A percentile compares a stretch with the other conserved stretches of the same genome.
Conservation (phyloP, 2,329 filamentous ascomycete genomes). For the Clarireedia homoeocarpa region DNA sequence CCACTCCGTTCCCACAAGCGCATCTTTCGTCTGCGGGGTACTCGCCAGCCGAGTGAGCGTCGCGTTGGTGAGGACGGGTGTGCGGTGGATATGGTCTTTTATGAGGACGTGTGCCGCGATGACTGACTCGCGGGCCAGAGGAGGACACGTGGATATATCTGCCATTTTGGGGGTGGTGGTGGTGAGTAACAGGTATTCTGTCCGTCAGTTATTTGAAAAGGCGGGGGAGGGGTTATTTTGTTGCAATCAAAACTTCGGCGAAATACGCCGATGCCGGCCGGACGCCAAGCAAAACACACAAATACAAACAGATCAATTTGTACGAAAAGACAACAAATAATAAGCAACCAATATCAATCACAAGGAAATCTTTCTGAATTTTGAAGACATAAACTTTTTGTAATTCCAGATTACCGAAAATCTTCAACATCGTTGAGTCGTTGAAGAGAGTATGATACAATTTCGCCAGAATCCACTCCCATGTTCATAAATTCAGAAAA, state of each 20-base stretch:
- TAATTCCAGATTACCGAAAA: constrained; percentile 27
- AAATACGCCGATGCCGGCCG: constrained; percentile 1
- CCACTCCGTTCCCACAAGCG: constrained; percentile 49
- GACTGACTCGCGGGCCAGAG: constrained; percentile 67
- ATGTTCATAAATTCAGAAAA: constrained; percentile 7
- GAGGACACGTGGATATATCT: constrained; percentile 45
- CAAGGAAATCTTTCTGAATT: constrained; percentile 1
- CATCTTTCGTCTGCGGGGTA: constrained; percentile 49
- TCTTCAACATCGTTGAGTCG: constrained; percentile 15
- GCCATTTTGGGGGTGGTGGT: constrained; percentile 37
- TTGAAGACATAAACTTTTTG: constrained; percentile 26
- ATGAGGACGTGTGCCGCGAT: constrained; percentile 65
- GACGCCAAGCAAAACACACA: background rate
- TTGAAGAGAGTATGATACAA: constrained; percentile 28
- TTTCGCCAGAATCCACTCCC: constrained; percentile 21
- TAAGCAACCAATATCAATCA: background rate
- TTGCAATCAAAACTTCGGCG: background rate
- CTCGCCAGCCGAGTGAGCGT: constrained; percentile 72
- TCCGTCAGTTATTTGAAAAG: background rate
- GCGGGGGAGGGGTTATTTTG: background rate
- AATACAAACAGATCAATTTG: background rate
- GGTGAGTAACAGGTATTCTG: background rate
- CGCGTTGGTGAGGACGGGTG: constrained; percentile 72
- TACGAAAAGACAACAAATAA: too few relatives aligned
- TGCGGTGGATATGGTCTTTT: constrained; percentile 68